These are phyloP conservation scores for Protea cynaroides DNA, from an alignment of 164 flowering plant genomes.

Conservation along the genomic window DNA sequence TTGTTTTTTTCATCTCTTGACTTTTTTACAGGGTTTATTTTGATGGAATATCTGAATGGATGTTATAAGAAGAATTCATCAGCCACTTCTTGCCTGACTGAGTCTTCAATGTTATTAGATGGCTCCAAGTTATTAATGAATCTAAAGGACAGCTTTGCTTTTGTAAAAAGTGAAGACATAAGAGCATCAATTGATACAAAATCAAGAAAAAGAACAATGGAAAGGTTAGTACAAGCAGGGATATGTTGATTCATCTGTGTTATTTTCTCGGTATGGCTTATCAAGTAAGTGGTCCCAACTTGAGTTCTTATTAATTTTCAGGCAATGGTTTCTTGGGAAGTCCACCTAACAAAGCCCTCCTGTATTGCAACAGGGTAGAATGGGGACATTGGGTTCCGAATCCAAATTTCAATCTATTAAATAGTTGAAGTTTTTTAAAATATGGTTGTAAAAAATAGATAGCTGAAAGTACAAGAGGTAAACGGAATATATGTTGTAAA, in stretches of 20 bases:
- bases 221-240: slow-evolving; percentile 19
- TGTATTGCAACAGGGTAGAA: too few relatives aligned
- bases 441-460: too few relatives aligned
- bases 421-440: too few relatives aligned
- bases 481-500: too few relatives aligned
- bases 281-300: too few relatives aligned
- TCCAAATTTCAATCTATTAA: too few relatives aligned
- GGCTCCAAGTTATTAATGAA: slow-evolving; percentile 26
- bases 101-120: slow-evolving; percentile 12
- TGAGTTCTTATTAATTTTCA: too few relatives aligned
- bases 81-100: slow-evolving; percentile 11
- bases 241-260: background rate
- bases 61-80: slow-evolving; percentile 18
- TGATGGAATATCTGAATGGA: slow-evolving; percentile 37
- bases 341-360: too few relatives aligned
- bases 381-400: too few relatives aligned
- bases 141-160: slow-evolving; percentile 7
- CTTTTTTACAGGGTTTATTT: slow-evolving; percentile 22
- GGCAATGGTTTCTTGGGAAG: too few relatives aligned
- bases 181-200: slow-evolving; percentile 18
- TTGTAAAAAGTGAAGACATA: slow-evolving; percentile 24
- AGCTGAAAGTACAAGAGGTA: too few relatives aligned
- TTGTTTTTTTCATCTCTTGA: background rate
- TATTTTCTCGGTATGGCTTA: too few relatives aligned
- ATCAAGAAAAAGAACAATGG: slow-evolving; percentile 21